These are phyloP conservation scores for Stagonosporopsis tanaceti DNA, from an alignment of 2,329 filamentous ascomycete species.

Conservation along the genomic window DNA sequence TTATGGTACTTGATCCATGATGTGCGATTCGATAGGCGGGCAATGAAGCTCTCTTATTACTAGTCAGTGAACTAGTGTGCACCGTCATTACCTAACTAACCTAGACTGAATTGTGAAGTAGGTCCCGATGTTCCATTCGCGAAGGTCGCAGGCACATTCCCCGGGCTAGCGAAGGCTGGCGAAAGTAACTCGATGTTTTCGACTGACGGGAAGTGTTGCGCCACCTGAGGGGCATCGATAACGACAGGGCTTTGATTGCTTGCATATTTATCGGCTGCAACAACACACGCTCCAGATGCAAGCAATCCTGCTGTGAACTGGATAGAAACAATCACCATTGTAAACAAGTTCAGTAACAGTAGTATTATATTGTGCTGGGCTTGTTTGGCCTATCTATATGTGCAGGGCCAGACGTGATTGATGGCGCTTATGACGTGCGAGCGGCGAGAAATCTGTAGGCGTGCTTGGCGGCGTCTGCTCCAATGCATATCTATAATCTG, in stretches of 20 bases:
- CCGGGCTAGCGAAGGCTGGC: not conserved
- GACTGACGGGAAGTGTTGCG: not conserved
- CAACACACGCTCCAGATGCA: not conserved
- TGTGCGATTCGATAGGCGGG: conserved; percentile 18
- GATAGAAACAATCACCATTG: not conserved
- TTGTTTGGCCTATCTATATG: too few species aligned
- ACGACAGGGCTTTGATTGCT: conserved; percentile 1
- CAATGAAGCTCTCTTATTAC: conserved; percentile 11
- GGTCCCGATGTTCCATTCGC: not conserved
- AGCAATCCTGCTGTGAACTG: not conserved
- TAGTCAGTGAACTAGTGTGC: not conserved
- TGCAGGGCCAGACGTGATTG: too few species aligned
- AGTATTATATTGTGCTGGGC: too few species aligned
- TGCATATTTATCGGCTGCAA: not conserved
- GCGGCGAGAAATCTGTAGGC: too few species aligned
- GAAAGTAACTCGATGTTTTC: not conserved
- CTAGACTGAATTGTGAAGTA: not conserved
- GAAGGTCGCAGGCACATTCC: not conserved
- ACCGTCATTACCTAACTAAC: not conserved
- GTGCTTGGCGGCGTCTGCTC: too few species aligned
- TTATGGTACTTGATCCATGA: conserved; percentile 33
- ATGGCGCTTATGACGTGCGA: too few species aligned
- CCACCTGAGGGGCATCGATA: not conserved
- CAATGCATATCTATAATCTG: too few species aligned
- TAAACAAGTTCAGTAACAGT: too few species aligned